Conservation (phyloP, 1,284 basidiomycete species). For the Erythrobasidium hasegawianum region DNA sequence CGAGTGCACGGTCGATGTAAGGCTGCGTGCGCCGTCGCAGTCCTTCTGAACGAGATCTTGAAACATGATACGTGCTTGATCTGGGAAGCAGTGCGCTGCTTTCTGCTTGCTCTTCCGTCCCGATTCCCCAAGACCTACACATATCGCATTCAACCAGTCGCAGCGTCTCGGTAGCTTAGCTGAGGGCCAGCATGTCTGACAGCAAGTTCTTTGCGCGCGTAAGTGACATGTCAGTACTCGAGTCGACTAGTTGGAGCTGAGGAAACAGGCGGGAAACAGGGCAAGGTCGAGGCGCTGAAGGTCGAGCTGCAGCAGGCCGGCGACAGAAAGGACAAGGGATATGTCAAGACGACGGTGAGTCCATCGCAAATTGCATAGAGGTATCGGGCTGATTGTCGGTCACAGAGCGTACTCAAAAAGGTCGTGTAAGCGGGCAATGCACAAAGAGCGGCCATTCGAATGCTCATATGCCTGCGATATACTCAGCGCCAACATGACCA, state of each 20-base stretch:
- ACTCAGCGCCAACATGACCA: conserved; percentile 74
- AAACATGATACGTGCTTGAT: no score
- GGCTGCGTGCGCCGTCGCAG: no score
- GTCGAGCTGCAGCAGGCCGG: conserved; percentile 68
- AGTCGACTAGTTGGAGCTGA: not conserved
- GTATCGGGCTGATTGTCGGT: conserved; percentile 39
- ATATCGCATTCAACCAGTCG: no score
- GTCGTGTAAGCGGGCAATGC: conserved; percentile 54
- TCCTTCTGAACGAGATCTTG: no score
- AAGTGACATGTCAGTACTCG: not conserved
- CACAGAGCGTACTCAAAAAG: conserved; percentile 89
- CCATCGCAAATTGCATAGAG: no score
- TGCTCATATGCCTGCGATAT: conserved; percentile 46
- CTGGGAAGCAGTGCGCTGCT: no score
- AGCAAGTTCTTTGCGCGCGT: conserved; percentile 36
- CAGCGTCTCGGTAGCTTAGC: no score
- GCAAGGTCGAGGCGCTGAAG: conserved; percentile 32
- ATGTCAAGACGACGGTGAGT: conserved; percentile 56
- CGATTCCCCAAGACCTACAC: no score
- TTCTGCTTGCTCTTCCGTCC: no score
- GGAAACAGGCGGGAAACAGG: conserved; percentile 7
- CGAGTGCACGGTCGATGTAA: no score
- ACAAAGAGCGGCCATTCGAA: conserved; percentile 6
- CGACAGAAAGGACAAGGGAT: conserved; percentile 86
- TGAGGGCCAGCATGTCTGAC: conserved; percentile 27